Evolutionary conservation across 2,329 filamentous ascomycete genomes (phyloP), one percentile per base, ranked within the genome.

Genomic region (Thelonectria discophora): DNA sequence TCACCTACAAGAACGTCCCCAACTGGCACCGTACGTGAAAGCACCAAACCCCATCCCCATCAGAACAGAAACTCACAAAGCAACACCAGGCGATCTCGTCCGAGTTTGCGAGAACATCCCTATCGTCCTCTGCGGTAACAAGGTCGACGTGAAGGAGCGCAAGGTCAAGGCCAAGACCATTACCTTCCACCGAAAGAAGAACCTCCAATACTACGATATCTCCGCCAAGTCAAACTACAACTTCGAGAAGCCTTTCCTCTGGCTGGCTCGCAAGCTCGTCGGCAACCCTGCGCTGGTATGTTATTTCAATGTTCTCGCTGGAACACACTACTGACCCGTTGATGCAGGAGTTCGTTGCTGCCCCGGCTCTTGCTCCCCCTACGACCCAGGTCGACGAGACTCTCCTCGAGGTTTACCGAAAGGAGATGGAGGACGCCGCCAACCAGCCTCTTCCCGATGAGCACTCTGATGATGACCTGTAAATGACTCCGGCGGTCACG

Each of bases 151-250:
- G 70, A 99, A 99, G 91, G 95, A 99, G 89, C 93, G 95, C 82
- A 99, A 99, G 86, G 95, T 99, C 79, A 99, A 99, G 90, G 95
- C 95, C 78, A 99, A 99, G 92, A 96, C 94, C 79, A 99, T 99
- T 83, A 99, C 95, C 72, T 99, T 99, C 92, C 95, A 99, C 88
- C 93, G 95, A 84, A 99, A 99, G 92, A 99, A 99, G 90, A 99
- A 98, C 84, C 90, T 99, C 55, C 95, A 99, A 84, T 99, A 98
- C 89, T 99, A 99, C 88, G 95, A 98, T 75, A 98, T 98, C 80
- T 97, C 93, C 43, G 95, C 95, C 82, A 99, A 98, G 87, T 97
- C 94, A 78, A 98, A 98, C 88, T 98, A 99, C 86, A 98, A 98
- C 90, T 98, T 98, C 82, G 94, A 98, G 90, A 99, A 98, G 89